A percentile compares a stretch with the other conserved stretches of the same genome.
Conservation (phyloP, 2,329 filamentous ascomycete species). For the Hymenotorrendiella dingleyae region DNA sequence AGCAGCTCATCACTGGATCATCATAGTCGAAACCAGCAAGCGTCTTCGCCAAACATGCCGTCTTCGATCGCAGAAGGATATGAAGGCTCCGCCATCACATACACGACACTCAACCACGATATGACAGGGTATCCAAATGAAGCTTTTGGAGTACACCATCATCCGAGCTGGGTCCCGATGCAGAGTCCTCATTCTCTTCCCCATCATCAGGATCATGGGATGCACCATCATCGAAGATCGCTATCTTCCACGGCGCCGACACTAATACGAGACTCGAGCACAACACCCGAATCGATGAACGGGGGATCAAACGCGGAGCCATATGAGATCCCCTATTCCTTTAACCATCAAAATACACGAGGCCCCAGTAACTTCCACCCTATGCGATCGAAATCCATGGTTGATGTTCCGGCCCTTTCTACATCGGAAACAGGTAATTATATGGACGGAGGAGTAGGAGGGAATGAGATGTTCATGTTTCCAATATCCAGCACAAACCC, state of each 20-base stretch:
- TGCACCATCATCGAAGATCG: slow-evolving; percentile 6
- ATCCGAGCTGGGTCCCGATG: slow-evolving; percentile 2
- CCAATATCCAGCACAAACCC: background rate
- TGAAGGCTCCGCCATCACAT: slow-evolving; percentile 8
- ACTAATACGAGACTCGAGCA: slow-evolving; percentile 7
- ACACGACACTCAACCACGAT: slow-evolving; percentile 4
- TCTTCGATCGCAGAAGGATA: slow-evolving; percentile 3
- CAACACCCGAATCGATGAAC: slow-evolving; percentile 9
- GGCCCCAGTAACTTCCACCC: slow-evolving; percentile 2
- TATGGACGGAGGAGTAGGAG: slow-evolving; percentile 16
- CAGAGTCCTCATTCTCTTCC: background rate
- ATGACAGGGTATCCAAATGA: too few relatives aligned
- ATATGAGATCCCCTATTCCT: slow-evolving; percentile 12
- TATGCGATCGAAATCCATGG: slow-evolving; percentile 10
- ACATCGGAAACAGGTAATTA: slow-evolving; percentile 8
- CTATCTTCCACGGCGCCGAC: slow-evolving; percentile 9
- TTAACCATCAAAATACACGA: background rate
- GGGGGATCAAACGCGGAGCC: slow-evolving; percentile 11
- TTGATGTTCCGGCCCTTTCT: slow-evolving; percentile 8
- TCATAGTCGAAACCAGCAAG: slow-evolving; percentile 1
- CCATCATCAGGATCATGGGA: slow-evolving; percentile 1
- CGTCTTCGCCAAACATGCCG: too few relatives aligned
- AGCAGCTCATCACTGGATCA: slow-evolving; percentile 5
- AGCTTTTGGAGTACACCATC: slow-evolving; percentile 11
- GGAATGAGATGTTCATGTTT: slow-evolving; percentile 8